phyloP scores from a whole-genome alignment of 768 basidiomycete species.

The Mycena epipterygia region DNA sequence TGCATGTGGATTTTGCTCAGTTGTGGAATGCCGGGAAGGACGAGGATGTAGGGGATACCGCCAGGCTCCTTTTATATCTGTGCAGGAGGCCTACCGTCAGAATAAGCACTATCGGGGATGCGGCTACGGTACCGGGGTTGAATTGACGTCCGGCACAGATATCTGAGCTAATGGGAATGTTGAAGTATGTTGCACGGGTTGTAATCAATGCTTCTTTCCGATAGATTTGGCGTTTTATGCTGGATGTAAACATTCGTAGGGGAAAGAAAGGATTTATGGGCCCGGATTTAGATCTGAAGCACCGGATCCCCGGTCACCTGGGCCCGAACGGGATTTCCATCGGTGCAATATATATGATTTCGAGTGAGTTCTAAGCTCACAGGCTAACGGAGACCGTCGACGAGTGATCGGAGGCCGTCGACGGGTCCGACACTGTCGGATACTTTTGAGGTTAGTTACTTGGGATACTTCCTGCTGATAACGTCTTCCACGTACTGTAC shows the following conservation, averaged over 20 bases:
- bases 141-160: neutral
- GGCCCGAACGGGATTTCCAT: neutral
- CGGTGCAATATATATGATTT: neutral
- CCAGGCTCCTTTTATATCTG: neutral
- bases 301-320: neutral
- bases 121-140: neutral
- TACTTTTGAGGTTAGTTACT: too few species aligned
- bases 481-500: too few species aligned
- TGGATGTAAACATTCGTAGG: too few species aligned
- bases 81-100: neutral
- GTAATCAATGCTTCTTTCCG: neutral
- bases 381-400: slow-evolving; percentile 2
- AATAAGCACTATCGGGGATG: neutral
- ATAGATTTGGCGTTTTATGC: neutral
- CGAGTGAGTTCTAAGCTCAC: too few species aligned
- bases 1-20: slow-evolving; percentile 3
- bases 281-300: too few species aligned
- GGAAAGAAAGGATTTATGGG: too few species aligned
- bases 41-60: neutral
- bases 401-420: slow-evolving; percentile 2
- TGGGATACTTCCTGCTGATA: too few species aligned
- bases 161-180: neutral
- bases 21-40: neutral
- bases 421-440: neutral
- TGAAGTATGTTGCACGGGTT: neutral